Evolutionary conservation across 306 rosid species (phyloP), one percentile per base, ranked within the genome.

Genomic region (Lagenaria siceraria): DNA sequence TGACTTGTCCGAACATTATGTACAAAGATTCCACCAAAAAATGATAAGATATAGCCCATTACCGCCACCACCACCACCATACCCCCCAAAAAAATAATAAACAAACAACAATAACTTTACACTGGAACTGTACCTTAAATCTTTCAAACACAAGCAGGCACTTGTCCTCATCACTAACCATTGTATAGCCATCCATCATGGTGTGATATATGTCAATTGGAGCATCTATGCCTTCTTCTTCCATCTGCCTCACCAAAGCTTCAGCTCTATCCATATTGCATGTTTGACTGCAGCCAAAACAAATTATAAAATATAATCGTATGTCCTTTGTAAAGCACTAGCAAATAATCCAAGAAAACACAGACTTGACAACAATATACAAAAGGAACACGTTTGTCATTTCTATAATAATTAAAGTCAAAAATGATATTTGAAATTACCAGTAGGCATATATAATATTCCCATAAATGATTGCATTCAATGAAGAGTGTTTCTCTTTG

Each of bases 111-210:
- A 48, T 31, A 12, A 24, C 42, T 52, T 38, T 56, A 22, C 54
- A n/a, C 55, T 3, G 8, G 60, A 59, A 35, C 83, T 72, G 82
- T 86, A 94, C 98, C 97, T 95, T 90, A 61, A 95, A 97, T 82
- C 97, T 87, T 69, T 86, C 90, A 83, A 95, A 95, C 82, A 95
- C 98, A 82, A 92, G 77, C 89, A 90, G 83, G 79, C 97, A 95
- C 87, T 90, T 95, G 31, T 88, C 88, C 86, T 92, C 97, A 80
- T 90, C 78, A 59, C 96, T 93, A 78, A 87, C 74, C 89, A 95
- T 95, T 52, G 96, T 92, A 88, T 95, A 95, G 72, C 97, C 98
- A 83, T 92, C 98, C 93, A 95, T 95, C 98, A 95, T 95, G 78
- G 96, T 92, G 73, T 95, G 96, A 86, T 95, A 95, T 83, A 95